Base-by-base conservation (phyloP, 352 stramenopile species). In the Phytophthora hybrid region DNA sequence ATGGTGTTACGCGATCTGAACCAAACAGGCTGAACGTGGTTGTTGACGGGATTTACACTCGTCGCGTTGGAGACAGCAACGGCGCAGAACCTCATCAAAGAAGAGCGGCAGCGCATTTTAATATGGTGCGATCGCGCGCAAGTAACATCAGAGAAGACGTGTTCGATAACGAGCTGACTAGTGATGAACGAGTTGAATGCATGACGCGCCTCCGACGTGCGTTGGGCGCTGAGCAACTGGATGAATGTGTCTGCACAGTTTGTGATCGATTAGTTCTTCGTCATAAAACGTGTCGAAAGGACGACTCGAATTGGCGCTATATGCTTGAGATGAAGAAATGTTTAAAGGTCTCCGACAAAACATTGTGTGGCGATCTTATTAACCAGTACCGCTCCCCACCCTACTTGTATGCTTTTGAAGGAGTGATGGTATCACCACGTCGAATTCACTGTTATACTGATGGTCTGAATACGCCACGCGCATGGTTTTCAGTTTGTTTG, bases 221-320 rank as follows among this genome's bases (percentile, higher is more conserved):
- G 13, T 18, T 56, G n/a, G 56, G 56, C 9, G 56, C 56, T 23
- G 56, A 39, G 8, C 5, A 37, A 9, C 19, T 37, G 3, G 56
- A 54, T 34, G 56, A 63, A 53, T 63, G 56, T 63, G 56, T 65
- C 14, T 65, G 44, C 46, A n/a, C 26, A 16, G 37, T 65, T 4
- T 65, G 59, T 47, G 59, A 65, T 29, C 21, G 59, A 6, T 29
- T 51, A 6, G 44, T 47, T 4, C 21, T 65, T 19, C 5, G 59
- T 6, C 37, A 46, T 19, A 19, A 65, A 44, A n/a, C 23, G 1
- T 10, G 19, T 11, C 52, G 52, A n/a, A 21, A 21, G 1, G 29
- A 46, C 8, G 53, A 47, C 10, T 44, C 4, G 1, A 26, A 59
- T 6, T 44, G 53, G 26, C 8, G 16, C 4, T 59, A 59, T 14